phyloP scores from a whole-genome alignment of 2,329 filamentous ascomycete species.

The Nemania diffusa region DNA sequence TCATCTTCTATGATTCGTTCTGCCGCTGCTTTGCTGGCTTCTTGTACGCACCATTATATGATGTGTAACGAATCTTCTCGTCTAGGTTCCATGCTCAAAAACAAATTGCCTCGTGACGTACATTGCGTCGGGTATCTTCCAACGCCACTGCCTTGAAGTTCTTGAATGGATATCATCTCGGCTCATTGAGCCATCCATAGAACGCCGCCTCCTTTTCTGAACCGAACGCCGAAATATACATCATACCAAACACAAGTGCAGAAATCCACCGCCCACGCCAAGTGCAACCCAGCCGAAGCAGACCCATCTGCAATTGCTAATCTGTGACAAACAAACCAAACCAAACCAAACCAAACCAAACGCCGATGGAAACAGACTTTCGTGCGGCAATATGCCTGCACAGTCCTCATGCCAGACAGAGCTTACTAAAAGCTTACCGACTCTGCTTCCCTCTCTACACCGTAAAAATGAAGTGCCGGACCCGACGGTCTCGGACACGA shows the following conservation, averaged over 20 bases:
- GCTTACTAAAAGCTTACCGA: not conserved
- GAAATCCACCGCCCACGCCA: not conserved
- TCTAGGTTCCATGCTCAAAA: too few species aligned
- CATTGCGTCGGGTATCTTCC: not conserved
- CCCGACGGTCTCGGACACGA: not conserved
- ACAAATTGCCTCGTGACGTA: not conserved
- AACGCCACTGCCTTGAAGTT: not conserved
- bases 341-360: not conserved
- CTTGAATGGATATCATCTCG: not conserved
- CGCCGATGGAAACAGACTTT: not conserved
- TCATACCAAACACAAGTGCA: not conserved
- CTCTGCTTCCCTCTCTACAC: not conserved
- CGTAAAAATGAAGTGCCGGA: too few species aligned
- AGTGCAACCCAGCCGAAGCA: not conserved
- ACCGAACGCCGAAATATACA: not conserved
- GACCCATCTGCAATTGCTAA: not conserved
- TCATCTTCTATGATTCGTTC: not conserved
- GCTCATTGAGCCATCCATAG: not conserved
- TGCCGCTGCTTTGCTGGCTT: not conserved
- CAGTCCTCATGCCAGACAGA: not conserved
- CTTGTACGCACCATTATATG: not conserved
- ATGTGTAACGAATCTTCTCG: not conserved
- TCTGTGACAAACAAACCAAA: not conserved
- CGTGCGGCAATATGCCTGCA: not conserved
- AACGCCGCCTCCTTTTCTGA: not conserved